Conservation (phyloP, 345 rosid genomes). For the Rhodamnia argentea region DNA sequence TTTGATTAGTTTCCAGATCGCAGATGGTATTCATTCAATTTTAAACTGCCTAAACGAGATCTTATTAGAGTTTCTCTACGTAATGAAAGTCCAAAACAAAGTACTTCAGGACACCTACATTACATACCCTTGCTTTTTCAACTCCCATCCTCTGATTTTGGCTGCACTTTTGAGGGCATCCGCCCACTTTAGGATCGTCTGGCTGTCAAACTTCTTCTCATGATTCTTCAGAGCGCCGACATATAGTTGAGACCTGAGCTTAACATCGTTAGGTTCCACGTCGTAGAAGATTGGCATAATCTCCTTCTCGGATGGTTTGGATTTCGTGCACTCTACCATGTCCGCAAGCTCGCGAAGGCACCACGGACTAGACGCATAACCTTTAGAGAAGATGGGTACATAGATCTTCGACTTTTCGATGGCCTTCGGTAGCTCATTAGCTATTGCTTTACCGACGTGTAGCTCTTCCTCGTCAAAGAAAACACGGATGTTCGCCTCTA, state of each 20-base stretch:
- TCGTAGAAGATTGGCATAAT: not conserved
- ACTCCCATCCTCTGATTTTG: not conserved
- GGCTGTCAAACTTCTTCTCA: not conserved
- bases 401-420: not conserved
- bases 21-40: not conserved
- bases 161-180: not conserved
- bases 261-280: fast-evolving
- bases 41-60: not conserved
- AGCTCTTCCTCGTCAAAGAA: not conserved
- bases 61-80: not conserved
- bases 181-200: fast-evolving
- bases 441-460: not conserved
- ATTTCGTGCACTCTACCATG: not conserved
- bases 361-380: not conserved
- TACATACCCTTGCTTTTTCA: not conserved
- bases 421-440: fast-evolving
- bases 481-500: not conserved
- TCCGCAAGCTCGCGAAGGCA: not conserved
- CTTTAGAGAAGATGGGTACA: not conserved
- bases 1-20: not conserved
- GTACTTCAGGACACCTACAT: not conserved
- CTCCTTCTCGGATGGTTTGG: not conserved
- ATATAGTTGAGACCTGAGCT: not conserved
- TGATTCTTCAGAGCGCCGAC: not conserved
- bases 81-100: not conserved